Base-by-base conservation (phyloP, 805 yeast genomes). In the Metschnikowia cerradonensis region DNA sequence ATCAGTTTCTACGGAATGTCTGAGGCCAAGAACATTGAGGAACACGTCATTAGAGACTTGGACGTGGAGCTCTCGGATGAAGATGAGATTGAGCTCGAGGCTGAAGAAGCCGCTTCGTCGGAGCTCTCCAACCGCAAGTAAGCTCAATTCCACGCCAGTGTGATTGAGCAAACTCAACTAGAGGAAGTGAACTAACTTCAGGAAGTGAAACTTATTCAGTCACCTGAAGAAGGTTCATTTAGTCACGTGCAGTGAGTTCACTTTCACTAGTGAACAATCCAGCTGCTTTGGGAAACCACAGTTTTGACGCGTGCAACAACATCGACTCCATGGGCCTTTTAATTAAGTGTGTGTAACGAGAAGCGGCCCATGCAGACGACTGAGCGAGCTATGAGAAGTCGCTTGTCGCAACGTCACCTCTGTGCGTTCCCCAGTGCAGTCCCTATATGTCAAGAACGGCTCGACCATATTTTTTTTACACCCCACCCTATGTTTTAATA, bases 1-100 rank as follows among this genome's bases (percentile, higher is more conserved):
- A 88, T 94, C 63, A 79, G 86, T 45, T 62, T 83, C 67, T 94
- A 92, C 71, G 99, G 99, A 72, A 70, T 88, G 75, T 77, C 90
- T 63, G 98, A 91, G 58, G 77, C 88, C 67, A 79, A 82, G 65
- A 76, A 83, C 67, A 77, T 83, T 48, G 92, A 86, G 66, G 75
- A 76, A 55, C 76, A 77, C 62, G 83, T 87, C 49, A 79, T 80
- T 41, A 73, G 78, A 59, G 83, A 78, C 54, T 72, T 84, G 62
- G 73, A 75, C 53, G 62, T 77, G 40, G 80, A 80, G 48, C 71
- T 79, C 49, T 69, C 68, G 45, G 69, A 57, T 22, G 62, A 56
- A 35, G 66, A 58, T 13, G 63, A 49, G 41, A 50, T 39, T 8
- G 57, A 55, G 44, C 55, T 51, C 33, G 49, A 49, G 30, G 43